Conservation (phyloP, 2,329 filamentous ascomycete species). For the Ophiostoma perfectum region DNA sequence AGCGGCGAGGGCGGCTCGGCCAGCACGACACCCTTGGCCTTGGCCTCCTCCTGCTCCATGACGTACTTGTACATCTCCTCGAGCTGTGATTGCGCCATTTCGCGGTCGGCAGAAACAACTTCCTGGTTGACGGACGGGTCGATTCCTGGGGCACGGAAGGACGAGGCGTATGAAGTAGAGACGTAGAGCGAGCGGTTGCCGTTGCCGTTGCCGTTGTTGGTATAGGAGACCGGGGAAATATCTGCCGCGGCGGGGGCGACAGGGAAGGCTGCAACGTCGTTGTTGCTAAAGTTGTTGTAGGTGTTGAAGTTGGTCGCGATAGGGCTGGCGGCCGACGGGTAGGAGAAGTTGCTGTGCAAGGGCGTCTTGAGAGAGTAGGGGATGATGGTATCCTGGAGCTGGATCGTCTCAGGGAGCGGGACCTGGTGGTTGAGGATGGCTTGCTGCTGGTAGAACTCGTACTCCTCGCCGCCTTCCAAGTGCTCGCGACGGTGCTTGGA, state of each 20-base stretch:
- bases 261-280: not conserved
- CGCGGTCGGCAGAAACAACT: slow-evolving; percentile 67
- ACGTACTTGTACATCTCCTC: slow-evolving; percentile 89
- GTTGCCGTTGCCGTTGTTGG: slow-evolving; percentile 24
- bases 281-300: not conserved
- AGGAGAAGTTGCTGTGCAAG: slow-evolving; percentile 42
- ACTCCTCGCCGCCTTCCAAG: slow-evolving; percentile 49
- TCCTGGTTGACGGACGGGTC: slow-evolving; percentile 70
- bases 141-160: slow-evolving; percentile 49
- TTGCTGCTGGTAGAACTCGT: slow-evolving; percentile 34
- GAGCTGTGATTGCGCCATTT: slow-evolving; percentile 73
- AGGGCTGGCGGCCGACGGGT: slow-evolving; percentile 37
- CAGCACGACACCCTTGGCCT: slow-evolving; percentile 50
- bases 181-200: slow-evolving; percentile 36
- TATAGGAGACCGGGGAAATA: slow-evolving; percentile 21
- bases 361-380: slow-evolving; percentile 32
- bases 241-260: not conserved
- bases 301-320: slow-evolving; percentile 24
- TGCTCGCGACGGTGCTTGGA: slow-evolving; percentile 51
- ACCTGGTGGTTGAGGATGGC: slow-evolving; percentile 27
- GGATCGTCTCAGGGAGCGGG: slow-evolving; percentile 29
- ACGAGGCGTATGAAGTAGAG: slow-evolving; percentile 43
- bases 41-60: slow-evolving; percentile 77
- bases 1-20: slow-evolving; percentile 39
- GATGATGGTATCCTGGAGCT: slow-evolving; percentile 29